Conservation (phyloP, 2,329 filamentous ascomycete genomes). For the Xylaria multiplex region DNA sequence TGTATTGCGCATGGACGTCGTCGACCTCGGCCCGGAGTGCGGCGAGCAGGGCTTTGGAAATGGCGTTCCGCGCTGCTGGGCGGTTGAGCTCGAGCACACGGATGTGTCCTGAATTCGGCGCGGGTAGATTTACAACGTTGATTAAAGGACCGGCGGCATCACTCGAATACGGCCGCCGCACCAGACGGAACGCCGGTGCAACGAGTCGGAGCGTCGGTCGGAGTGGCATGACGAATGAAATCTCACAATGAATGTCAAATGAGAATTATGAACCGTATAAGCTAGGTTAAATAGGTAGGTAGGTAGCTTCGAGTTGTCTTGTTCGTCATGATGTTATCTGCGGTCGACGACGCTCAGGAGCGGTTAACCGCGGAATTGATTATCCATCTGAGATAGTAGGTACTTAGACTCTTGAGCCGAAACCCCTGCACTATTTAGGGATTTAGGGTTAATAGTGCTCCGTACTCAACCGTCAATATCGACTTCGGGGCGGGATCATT, state of each 20-base stretch:
- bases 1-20: slow-evolving; percentile 72
- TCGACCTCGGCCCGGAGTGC: slow-evolving; percentile 78
- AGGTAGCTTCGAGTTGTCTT: neutral
- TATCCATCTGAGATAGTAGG: neutral
- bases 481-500: neutral
- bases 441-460: too few species aligned
- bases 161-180: slow-evolving; percentile 55
- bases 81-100: slow-evolving; percentile 89
- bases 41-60: slow-evolving; percentile 80
- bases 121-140: slow-evolving; percentile 78
- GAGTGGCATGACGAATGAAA: slow-evolving; percentile 41
- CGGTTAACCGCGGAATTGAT: slow-evolving; percentile 8
- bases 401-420: neutral
- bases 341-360: neutral
- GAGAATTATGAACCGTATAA: neutral
- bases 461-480: neutral
- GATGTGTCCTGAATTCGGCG: slow-evolving; percentile 83
- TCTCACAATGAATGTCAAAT: slow-evolving; percentile 2
- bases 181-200: slow-evolving; percentile 34
- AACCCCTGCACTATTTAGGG: too few species aligned
- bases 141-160: slow-evolving; percentile 62
- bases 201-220: slow-evolving; percentile 42
- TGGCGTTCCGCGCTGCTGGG: slow-evolving; percentile 86
- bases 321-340: too few species aligned
- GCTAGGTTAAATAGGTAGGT: neutral